Evolutionary conservation across 495 filamentous ascomycete species (phyloP), one percentile per base, ranked within the genome.

Genomic region (Tirmania nivea): DNA sequence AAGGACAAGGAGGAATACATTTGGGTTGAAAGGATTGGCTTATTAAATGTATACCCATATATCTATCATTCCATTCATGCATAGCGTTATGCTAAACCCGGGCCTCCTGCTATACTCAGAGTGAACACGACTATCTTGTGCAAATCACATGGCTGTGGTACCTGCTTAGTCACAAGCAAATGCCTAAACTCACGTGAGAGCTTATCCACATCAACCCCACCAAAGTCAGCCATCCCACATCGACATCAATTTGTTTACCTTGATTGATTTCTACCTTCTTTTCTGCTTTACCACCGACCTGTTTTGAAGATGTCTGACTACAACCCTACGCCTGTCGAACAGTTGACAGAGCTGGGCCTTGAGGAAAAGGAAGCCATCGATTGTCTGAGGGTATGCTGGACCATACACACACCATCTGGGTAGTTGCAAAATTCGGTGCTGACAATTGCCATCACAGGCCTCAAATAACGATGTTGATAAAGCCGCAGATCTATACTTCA

Each of bases 401-500:
- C 34, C 21, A 20, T 17, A 48, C 50, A 54, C 42, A 19, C 14
- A 47, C 3, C 4, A 5, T 19, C 14, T 6, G 19, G 42, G 6
- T 19, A 14, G 42, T 2, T 19, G 6, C 14, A 14, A 14, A 6
- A 47, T 6, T 19, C 14, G 10, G 19, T 47, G 14, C 19, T 47
- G 14, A 14, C 14, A n/a, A 47, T 47, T n/a, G 42, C 1, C 42
- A 25, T 52, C 34, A 37, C 52, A 64, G 62, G 59, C 61, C 42
- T 63, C 57, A 48, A 58, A 58, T 35, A 63, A 63, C 17, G 53
- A 63, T 37, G 55, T 60, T 25, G 55, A 56, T 39, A 57, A 54
- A 34, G 62, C 62, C 10, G 62, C 61, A 20, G 62, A 64, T 35
- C 63, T 61, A 55, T 64, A 47, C 51, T 62, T 45, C 39, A 42